A percentile compares a stretch with the other conserved stretches of the same genome.
These are phyloP conservation scores for Iberis amara DNA, from an alignment of 441 rosid species.

Conservation along the genomic window DNA sequence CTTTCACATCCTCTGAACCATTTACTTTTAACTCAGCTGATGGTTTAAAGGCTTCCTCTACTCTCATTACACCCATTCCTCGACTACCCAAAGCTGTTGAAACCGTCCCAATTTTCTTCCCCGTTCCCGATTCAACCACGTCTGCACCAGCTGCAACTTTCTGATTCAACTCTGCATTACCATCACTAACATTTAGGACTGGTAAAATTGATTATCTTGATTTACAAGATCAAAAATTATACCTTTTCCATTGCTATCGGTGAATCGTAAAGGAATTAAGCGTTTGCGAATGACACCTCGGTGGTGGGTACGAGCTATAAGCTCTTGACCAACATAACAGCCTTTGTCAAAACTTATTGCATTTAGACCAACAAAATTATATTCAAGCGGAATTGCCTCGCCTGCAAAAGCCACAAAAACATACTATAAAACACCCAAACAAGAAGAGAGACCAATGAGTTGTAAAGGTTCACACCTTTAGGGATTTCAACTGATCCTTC, in stretches of 20 bases:
- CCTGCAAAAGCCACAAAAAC: constrained; percentile 36
- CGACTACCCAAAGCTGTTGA: constrained; percentile 59
- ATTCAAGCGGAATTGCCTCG: constrained; percentile 84
- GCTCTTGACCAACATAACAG: constrained; percentile 94
- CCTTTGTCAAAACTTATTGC: constrained; percentile 95
- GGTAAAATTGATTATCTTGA: background rate
- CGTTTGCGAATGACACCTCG: constrained; percentile 86
- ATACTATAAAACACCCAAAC: background rate
- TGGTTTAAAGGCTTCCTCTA: constrained; percentile 60
- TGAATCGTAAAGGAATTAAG: constrained; percentile 61
- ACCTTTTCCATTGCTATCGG: constrained; percentile 54
- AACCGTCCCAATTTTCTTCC: constrained; percentile 68
- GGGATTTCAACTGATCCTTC: constrained; percentile 90
- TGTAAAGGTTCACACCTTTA: constrained; percentile 45
- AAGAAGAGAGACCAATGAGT: constrained; percentile 1
- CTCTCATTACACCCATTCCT: constrained; percentile 69
- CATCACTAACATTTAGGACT: background rate
- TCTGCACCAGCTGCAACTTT: constrained; percentile 60
- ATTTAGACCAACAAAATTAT: constrained; percentile 74
- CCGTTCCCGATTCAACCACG: constrained; percentile 45
- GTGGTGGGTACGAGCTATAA: constrained; percentile 89
- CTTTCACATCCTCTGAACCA: constrained; percentile 55
- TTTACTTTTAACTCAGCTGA: constrained; percentile 36
- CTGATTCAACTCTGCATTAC: constrained; percentile 45
- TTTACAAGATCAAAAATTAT: background rate